Evolutionary conservation across 1,284 basidiomycete genomes (phyloP).

Genomic region (Leccinum variabile): DNA sequence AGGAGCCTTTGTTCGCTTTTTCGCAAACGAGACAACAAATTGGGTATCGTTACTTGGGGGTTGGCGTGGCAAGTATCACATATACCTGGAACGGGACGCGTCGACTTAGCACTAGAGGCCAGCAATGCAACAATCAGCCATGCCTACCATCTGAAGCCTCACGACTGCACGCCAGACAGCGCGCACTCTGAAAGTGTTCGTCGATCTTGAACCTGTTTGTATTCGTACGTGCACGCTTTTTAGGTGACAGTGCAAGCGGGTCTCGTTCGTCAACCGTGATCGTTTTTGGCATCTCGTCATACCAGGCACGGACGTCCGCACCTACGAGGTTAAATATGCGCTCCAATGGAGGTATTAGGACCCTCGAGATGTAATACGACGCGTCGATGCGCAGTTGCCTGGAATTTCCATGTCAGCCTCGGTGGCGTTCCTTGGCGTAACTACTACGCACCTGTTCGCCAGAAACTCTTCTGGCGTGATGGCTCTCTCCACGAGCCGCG

Average conservation of each 20-base stretch:
- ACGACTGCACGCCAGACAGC: slow-evolving; percentile 70
- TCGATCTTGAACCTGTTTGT: slow-evolving; percentile 57
- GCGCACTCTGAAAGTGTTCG: slow-evolving; percentile 72
- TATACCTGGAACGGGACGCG: slow-evolving; percentile 47
- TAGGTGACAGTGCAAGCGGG: slow-evolving; percentile 41
- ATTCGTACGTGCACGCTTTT: slow-evolving; percentile 42
- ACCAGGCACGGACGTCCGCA: slow-evolving; percentile 88
- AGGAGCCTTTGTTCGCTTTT: slow-evolving; percentile 57
- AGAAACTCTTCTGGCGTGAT: slow-evolving; percentile 80
- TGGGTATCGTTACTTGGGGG: slow-evolving; percentile 59
- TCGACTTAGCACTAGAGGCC: neutral
- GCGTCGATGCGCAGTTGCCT: slow-evolving; percentile 25
- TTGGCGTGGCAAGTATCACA: slow-evolving; percentile 63
- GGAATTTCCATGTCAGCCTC: neutral
- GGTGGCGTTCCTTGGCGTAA: neutral
- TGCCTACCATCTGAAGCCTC: slow-evolving; percentile 54
- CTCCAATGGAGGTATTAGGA: slow-evolving; percentile 87
- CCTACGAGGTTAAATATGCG: slow-evolving; percentile 92
- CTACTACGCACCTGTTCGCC: slow-evolving; percentile 55
- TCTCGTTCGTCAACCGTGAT: slow-evolving; percentile 32
- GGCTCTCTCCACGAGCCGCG: slow-evolving; percentile 81
- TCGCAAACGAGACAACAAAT: slow-evolving; percentile 56
- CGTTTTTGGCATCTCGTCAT: slow-evolving; percentile 80
- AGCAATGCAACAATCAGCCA: neutral
- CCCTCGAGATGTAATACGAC: slow-evolving; percentile 86